Evolutionary conservation across 768 basidiomycete species (phyloP), one percentile per base, ranked within the genome.

Genomic region (Agaricus blazei): DNA sequence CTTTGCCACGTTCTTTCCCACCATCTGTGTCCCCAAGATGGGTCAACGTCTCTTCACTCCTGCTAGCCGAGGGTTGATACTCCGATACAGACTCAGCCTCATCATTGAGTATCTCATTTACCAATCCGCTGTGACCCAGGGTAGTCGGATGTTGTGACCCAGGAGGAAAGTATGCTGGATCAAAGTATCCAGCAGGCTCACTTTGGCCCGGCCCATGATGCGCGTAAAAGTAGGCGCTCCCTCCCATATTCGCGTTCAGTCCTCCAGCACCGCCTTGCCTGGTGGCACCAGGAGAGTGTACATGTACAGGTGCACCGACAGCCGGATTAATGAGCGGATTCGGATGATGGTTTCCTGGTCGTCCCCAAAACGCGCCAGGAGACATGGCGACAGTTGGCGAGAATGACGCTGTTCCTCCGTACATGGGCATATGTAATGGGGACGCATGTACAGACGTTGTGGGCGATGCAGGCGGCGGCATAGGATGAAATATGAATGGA

Each of bases 401-500:
- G 74, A 90, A 48, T 15, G 56, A 47, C 15, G 59, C 85, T 27
- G 80, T 70, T 29, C 34, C 34, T 34, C 67, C 63, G 36, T 54
- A 65, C 11, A 66, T 55, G 9, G 58, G 48, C 45, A 51, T 52
- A 44, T 50, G 52, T 19, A 47, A 42, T 11, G 52, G 37, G 28
- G 42, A 49, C 27, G 58, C 37, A 48, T 57, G 47, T 27, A 51
- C 51, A 38, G 53, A 23, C 41, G 24, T 28, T 36, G 46, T 42
- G 1, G 52, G 50, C 15, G 57, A 47, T 45, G 43, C 52, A 48
- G 51, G n/a, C 51, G 65, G 9, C 62, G 62, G 40, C 59, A 58
- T 31, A 76, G 78, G 7, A 81, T 87, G 75, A 69, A 97, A 95
- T 11, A 84, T 86, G 71, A 97, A 98, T 4, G 92, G 85, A 1